A percentile compares a stretch with the other conserved stretches of the same genome.
These are phyloP conservation scores for Microcos paniculata DNA, from an alignment of 345 rosid species.

Conservation along the genomic window DNA sequence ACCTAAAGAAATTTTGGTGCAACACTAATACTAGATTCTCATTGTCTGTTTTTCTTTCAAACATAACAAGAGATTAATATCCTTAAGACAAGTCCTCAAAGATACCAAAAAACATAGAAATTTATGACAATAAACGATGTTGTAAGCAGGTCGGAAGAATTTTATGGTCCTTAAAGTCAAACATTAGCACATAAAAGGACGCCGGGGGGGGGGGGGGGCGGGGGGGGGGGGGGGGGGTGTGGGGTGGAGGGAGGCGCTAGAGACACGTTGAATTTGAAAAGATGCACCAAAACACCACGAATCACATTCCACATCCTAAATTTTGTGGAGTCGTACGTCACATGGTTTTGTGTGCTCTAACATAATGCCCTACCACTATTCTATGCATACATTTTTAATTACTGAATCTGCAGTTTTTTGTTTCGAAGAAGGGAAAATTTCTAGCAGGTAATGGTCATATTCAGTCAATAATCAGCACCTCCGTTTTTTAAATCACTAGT, in stretches of 20 bases:
- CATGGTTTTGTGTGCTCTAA: neutral
- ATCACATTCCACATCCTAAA: neutral
- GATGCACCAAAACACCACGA: neutral
- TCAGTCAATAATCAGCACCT: too few relatives aligned
- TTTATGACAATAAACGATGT: neutral
- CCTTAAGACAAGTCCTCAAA: conserved; percentile 10
- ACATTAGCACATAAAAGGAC: too few relatives aligned
- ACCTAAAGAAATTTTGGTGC: too few relatives aligned
- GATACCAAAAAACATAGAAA: neutral
- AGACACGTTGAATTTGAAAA: neutral
- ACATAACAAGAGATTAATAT: neutral
- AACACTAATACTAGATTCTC: neutral
- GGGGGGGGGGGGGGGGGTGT: too few relatives aligned
- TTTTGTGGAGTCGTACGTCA: neutral
- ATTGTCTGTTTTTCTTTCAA: neutral
- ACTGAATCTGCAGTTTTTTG: neutral
- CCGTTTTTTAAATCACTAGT: too few relatives aligned
- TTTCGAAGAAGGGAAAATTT: neutral
- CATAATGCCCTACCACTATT: neutral
- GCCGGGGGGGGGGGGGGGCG: too few relatives aligned
- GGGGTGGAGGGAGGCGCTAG: too few relatives aligned
- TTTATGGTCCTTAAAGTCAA: too few relatives aligned
- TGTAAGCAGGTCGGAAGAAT: neutral
- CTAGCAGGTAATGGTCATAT: neutral
- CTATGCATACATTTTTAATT: neutral